Percentiles rank a stretch among this genome's conserved stretches.
These are phyloP conservation scores for Lupinus albus DNA, from an alignment of 306 rosid species.

Conservation along the genomic window DNA sequence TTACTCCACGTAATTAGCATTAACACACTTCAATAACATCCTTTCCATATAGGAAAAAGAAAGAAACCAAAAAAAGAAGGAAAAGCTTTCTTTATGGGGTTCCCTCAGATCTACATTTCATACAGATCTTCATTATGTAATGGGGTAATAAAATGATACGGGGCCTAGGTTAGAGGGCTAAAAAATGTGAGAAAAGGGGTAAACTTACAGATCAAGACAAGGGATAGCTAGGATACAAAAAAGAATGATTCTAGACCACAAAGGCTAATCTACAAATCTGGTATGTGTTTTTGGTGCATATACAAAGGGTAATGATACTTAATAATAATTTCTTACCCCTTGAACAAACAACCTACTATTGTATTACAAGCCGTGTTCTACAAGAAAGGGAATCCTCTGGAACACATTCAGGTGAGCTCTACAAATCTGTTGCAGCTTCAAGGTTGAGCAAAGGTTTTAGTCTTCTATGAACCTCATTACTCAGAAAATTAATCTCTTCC, in stretches of 20 bases:
- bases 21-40: neutral
- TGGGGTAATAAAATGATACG: neutral
- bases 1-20: constrained; percentile 19
- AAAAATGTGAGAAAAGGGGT: constrained; percentile 43
- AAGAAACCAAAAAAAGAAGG: neutral
- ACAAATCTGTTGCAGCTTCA: constrained; percentile 50
- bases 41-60: constrained; percentile 19
- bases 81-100: constrained; percentile 41
- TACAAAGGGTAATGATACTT: constrained; percentile 54
- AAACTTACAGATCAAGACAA: constrained; percentile 42
- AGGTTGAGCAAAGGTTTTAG: constrained; percentile 71
- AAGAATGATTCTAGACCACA: constrained; percentile 59
- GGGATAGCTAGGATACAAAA: constrained; percentile 58
- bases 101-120: constrained; percentile 56
- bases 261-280: constrained; percentile 54
- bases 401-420: constrained; percentile 37
- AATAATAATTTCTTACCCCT: constrained; percentile 54
- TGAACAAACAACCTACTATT: constrained; percentile 43
- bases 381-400: constrained; percentile 43
- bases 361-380: constrained; percentile 44
- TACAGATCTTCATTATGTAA: constrained; percentile 40
- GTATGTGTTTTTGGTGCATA: constrained; percentile 50
- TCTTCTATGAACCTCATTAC: constrained; percentile 78
- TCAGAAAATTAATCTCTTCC: constrained; percentile 60
- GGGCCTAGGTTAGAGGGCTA: constrained; percentile 47